Evolutionary conservation across 768 basidiomycete genomes (phyloP), one percentile per base, ranked within the genome.

Genomic region (Amanita inopinata): DNA sequence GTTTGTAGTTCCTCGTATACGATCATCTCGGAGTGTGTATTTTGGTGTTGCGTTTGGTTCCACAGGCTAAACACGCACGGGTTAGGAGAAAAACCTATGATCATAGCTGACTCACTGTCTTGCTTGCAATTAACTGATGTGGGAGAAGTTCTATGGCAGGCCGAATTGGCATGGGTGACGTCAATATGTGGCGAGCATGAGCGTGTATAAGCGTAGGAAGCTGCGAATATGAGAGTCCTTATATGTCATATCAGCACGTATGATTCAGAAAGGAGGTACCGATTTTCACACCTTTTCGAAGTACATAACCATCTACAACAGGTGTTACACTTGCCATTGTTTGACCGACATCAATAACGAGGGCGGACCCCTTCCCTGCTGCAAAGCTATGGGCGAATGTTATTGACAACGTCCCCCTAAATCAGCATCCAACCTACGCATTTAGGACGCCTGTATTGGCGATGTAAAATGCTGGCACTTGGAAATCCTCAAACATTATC

Each of bases 401-500:
- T 55, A 36, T 52, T 43, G 23, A 24, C 14, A 8, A 23, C 12
- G 18, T n/a, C 18, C 5, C 22, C 1, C 40, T 15, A 28, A 45
- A 49, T 23, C 12, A 23, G 22, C 24, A 25, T 17, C 28, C 50
- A 4, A 62, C 78, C 53, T 61, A 97, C 90, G 94, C 85, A 57
- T 88, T 93, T 43, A 98, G 64, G 10, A 98, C 94, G 15, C 88
- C 85, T 17, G 86, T 86, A 56, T 97, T 96, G 11, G 93, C 91
- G 28, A 94, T 86, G 58, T 98, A 99, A 64, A 94, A 92, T 2
- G 93, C 96, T 6, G 96, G 94, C 5, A 83, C 84, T 35, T 87
- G 70, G 53, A 96, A 94, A 52, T 94, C 84, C 61, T 99, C 96
- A 54, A 98, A 98, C 80, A 96, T 87, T 35, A 96, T 85, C 64